These are phyloP conservation scores for Exserohilum rostratum DNA, from an alignment of 2,329 filamentous ascomycete genomes.

Conservation along the genomic window DNA sequence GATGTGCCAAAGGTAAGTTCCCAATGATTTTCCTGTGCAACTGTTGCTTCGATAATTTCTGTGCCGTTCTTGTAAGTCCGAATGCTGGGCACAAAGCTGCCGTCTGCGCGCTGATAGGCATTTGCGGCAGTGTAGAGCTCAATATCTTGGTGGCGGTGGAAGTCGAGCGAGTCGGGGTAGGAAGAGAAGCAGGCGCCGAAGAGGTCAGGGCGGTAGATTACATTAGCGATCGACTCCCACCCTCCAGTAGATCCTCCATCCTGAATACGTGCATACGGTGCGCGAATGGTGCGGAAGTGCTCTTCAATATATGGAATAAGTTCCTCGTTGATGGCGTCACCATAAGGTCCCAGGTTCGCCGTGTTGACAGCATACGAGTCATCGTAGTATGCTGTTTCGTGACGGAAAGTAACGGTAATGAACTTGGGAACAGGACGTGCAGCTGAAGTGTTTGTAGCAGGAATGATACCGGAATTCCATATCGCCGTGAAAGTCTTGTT, in stretches of 20 bases:
- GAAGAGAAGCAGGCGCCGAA: conserved; percentile 49
- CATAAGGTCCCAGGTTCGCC: conserved; percentile 49
- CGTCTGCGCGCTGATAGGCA: conserved; percentile 37
- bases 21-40: conserved; percentile 47
- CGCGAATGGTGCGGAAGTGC: conserved; percentile 45
- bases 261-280: conserved; percentile 47
- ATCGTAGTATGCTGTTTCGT: conserved; percentile 48
- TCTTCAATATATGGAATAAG: conserved; percentile 44
- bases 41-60: conserved; percentile 32
- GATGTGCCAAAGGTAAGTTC: conserved; percentile 47
- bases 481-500: conserved; percentile 25
- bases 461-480: conserved; percentile 44
- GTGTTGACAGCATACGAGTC: conserved; percentile 51
- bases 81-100: conserved; percentile 41
- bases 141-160: conserved; percentile 48
- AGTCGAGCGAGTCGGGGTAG: conserved; percentile 48
- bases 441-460: conserved; percentile 29
- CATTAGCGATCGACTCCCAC: conserved; percentile 45
- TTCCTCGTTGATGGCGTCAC: conserved; percentile 51
- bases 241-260: conserved; percentile 49
- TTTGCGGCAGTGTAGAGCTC: conserved; percentile 41
- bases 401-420: conserved; percentile 48
- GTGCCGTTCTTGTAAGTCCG: conserved; percentile 35
- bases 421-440: conserved; percentile 43
- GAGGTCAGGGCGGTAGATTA: conserved; percentile 49